A percentile compares a stretch with the other conserved stretches of the same genome.
phyloP scores from a whole-genome alignment of 2,329 filamentous ascomycete genomes.

The Furcasterigmium sp. region DNA sequence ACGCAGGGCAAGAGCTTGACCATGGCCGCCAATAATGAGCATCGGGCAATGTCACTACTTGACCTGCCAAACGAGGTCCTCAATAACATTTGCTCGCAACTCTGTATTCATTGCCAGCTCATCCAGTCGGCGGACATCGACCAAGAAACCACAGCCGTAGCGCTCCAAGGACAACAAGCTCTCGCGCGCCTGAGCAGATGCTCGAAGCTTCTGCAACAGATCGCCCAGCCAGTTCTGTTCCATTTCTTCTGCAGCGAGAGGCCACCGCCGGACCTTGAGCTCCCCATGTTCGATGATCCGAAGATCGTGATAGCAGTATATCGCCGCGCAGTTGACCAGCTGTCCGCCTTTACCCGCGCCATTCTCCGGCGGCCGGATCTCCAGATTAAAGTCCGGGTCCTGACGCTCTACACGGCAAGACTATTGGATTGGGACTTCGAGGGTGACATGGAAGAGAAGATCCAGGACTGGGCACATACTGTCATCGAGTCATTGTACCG shows the following conservation, averaged over 20 bases:
- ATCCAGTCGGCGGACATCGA: background rate
- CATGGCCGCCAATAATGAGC: no score
- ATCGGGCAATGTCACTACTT: no score
- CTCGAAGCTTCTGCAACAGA: background rate
- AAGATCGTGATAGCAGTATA: background rate
- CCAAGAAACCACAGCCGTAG: background rate
- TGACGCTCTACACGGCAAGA: background rate
- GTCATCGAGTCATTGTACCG: no score
- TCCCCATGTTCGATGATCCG: background rate
- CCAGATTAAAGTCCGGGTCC: background rate
- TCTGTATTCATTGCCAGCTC: background rate
- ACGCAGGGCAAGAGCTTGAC: no score
- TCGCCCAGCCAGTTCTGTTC: background rate
- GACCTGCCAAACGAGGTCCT: background rate
- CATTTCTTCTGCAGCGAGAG: background rate
- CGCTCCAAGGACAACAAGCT: background rate
- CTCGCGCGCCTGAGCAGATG: background rate
- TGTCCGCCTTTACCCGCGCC: background rate
- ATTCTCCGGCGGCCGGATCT: background rate
- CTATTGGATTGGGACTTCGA: background rate
- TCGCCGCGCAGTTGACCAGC: background rate
- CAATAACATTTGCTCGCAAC: background rate
- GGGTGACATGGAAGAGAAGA: background rate
- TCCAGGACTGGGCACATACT: no score
- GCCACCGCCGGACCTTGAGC: background rate